phyloP scores from a whole-genome alignment of 2,329 filamentous ascomycete species.

The Trichoderma harzianum region DNA sequence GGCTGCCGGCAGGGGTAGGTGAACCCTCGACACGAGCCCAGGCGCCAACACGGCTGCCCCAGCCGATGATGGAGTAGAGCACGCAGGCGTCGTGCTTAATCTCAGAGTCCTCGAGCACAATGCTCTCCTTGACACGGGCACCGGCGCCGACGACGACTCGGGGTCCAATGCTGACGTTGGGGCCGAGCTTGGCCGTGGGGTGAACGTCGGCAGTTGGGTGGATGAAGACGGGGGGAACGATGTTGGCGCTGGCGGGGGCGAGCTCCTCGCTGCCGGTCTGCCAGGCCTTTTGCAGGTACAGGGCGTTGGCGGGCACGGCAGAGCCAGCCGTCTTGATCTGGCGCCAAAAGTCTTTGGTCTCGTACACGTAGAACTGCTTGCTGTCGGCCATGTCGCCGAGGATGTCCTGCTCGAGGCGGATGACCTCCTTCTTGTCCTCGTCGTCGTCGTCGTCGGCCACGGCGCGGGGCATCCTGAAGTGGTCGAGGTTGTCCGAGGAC shows the following conservation, averaged over 20 bases:
- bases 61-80: conserved; percentile 93
- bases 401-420: conserved; percentile 95
- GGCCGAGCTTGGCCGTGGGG: conserved; percentile 91
- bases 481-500: conserved; percentile 87
- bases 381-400: conserved; percentile 92
- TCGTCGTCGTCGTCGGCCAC: conserved; percentile 39
- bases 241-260: conserved; percentile 76
- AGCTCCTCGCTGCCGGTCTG: conserved; percentile 77
- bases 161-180: conserved; percentile 95
- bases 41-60: conserved; percentile 93
- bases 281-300: conserved; percentile 93
- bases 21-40: conserved; percentile 98
- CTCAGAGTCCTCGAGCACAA: conserved; percentile 91
- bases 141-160: conserved; percentile 80
- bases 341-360: conserved; percentile 99
- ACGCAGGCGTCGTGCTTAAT: conserved; percentile 97
- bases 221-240: conserved; percentile 90
- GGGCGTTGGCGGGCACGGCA: conserved; percentile 90
- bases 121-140: conserved; percentile 89
- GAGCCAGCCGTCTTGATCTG: conserved; percentile 99
- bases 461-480: conserved; percentile 47
- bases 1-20: conserved; percentile 79
- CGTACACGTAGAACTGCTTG: conserved; percentile 97
- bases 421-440: conserved; percentile 72
- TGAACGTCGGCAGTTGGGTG: conserved; percentile 88